Conservation (phyloP, 495 filamentous ascomycete species). For the Chaetomium tenue region DNA sequence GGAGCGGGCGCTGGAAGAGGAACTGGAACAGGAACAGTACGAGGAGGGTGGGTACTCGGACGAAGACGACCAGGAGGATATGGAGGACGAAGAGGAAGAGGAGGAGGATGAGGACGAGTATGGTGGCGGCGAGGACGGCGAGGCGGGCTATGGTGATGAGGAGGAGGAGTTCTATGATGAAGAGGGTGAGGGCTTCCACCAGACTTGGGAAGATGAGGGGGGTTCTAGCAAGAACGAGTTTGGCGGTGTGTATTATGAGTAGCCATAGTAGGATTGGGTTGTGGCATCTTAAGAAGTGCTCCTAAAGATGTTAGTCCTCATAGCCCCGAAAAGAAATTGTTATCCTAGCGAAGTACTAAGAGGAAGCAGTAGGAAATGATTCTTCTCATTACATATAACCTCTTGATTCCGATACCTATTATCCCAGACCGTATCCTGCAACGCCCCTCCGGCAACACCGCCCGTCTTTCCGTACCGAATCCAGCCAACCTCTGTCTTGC, state of each 20-base stretch:
- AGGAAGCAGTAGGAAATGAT: neutral
- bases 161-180: slow-evolving; percentile 29
- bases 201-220: slow-evolving; percentile 11
- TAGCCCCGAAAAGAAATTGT: neutral
- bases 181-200: slow-evolving; percentile 17
- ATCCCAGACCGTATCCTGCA: neutral
- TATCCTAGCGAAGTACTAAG: neutral
- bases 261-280: neutral
- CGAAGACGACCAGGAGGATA: slow-evolving; percentile 23
- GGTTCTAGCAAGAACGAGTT: slow-evolving; percentile 8
- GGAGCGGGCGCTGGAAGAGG: slow-evolving; percentile 20
- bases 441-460: neutral
- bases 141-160: slow-evolving; percentile 21
- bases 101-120: slow-evolving; percentile 17
- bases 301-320: neutral
- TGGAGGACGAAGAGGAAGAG: slow-evolving; percentile 27
- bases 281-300: neutral
- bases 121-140: slow-evolving; percentile 17
- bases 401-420: neutral
- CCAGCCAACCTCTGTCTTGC: too few species aligned
- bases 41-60: slow-evolving; percentile 23
- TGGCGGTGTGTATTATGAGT: neutral
- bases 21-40: slow-evolving; percentile 18
- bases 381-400: neutral
- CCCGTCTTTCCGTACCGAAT: neutral